Evolutionary conservation across 1,139 yeast genomes (phyloP).

Genomic region (Yamadazyma pseudoaaseri): DNA sequence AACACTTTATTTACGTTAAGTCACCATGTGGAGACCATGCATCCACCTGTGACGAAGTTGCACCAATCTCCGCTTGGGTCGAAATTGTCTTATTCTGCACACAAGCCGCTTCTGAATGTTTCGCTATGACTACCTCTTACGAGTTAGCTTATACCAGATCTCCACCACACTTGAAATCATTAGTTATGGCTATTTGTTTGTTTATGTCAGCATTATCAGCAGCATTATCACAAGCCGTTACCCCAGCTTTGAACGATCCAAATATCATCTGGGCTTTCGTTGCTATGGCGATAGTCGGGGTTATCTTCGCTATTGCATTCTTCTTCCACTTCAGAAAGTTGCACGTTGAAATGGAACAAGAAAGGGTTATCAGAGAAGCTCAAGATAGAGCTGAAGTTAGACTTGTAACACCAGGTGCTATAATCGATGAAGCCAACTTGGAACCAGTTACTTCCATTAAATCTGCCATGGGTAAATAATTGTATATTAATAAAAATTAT

Average conservation of each 20-base stretch:
- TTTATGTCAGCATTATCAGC: conserved; percentile 60
- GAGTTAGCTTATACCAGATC: conserved; percentile 72
- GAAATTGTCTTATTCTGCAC: conserved; percentile 51
- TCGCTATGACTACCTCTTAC: conserved; percentile 64
- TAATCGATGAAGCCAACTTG: conserved; percentile 15
- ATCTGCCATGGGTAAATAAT: conserved; percentile 16
- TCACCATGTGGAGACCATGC: conserved; percentile 44
- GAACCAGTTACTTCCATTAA: conserved; percentile 17
- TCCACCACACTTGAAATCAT: conserved; percentile 65
- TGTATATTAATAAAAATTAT: too few species aligned
- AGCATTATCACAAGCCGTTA: conserved; percentile 54
- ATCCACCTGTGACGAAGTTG: conserved; percentile 39
- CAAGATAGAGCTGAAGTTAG: conserved; percentile 15
- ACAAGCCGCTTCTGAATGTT: conserved; percentile 68
- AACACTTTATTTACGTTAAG: conserved; percentile 30
- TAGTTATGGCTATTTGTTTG: conserved; percentile 65
- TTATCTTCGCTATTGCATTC: conserved; percentile 42
- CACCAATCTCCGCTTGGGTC: conserved; percentile 57
- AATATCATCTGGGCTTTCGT: conserved; percentile 18
- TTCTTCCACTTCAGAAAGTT: conserved; percentile 50
- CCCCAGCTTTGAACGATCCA: conserved; percentile 39
- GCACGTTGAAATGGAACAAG: conserved; percentile 50
- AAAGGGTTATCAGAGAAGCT: conserved; percentile 30
- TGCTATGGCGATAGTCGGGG: conserved; percentile 18
- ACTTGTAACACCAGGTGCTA: conserved; percentile 12